Base-by-base conservation (phyloP, 202 grass and related monocot genomes). In the Zizania palustris region DNA sequence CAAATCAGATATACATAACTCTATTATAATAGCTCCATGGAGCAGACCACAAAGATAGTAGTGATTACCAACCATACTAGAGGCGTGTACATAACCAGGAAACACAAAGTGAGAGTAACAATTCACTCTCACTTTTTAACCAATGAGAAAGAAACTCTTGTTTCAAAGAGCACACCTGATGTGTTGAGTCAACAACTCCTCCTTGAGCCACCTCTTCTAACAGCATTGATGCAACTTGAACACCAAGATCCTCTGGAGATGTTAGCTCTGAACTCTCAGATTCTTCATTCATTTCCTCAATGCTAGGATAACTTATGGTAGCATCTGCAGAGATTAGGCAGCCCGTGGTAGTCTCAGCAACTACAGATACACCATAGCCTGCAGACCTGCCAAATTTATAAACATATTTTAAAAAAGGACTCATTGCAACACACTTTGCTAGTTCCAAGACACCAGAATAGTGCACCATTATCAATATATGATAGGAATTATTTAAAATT, bases 321-420 rank as follows among this genome's bases (percentile, higher is more conserved):
- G 67, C 38, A 75, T 95, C 96, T 58, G 85, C 76, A 18, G 96
- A 98, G 57, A 98, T 86, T 18, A 98, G 71, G 75, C 91, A 95
- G 13, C 96, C 96, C 8, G 89, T 82, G n/a, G 87, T 98, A 42
- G 91, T 98, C 74, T 98, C 91, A 38, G 91, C 96, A 84, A 98
- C 91, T 72, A 95, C 81, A 38, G 96, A 90, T 83, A 98, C 65
- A 1, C 96, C 96, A 75, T 95, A 98, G 38, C 96, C 96, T 54
- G 89, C 77, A 76, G 96, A 98, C 72, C 91, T 98, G 89, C 35
- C 36, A 91, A 28, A 88, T 79, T 16, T 60, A 60, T 65, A 41
- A 76, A 78, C 7, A 50, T 60, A 33, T 82, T 18, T n/a, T 66
- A 11, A 70, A 79, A 50, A 57, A 68, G 20, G 35, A 61, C 12